Base-by-base conservation (phyloP, 108 stramenopile species). In the Mediolabrus comicus region DNA sequence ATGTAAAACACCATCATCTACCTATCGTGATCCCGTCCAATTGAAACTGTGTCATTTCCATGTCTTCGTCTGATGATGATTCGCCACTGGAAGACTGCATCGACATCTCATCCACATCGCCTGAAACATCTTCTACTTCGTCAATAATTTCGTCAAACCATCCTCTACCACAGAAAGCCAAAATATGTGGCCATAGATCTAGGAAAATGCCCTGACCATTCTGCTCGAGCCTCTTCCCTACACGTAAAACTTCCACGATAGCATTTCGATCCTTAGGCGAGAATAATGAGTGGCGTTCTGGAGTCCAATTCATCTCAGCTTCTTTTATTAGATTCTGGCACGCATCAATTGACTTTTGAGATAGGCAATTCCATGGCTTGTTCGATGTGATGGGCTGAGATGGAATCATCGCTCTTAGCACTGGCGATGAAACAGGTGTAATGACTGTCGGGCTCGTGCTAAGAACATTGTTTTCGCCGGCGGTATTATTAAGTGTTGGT, bases 281-380 rank as follows among this genome's bases (percentile, higher is more conserved):
- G 52, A 95, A 95, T 54, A 95, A 75, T 28, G 80, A 55, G 53
- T 95, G 90, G 19, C 83, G 77, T 10, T 83, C 82, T 12, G 90
- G 90, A 5, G 84, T 79, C 93, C 93, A 95, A 59, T 86, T 83
- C 63, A 78, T 74, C 71, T 90, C 89, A 7, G 86, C 89, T 65
- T 90, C 83, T 39, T 83, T 61, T 58, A 95, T 90, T 31, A 95
- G 62, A 24, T 65, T 67, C 34, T 63, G 65, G 67, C 93, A 95
- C 59, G 86, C 84, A 65, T 95, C 89, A 46, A 95, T 95, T 19
- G 90, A 82, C 55, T 71, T 66, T 62, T 95, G 93, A 22, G 86
- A 84, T 38, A 95, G 62, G 69, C 93, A 95, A 69, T 95, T 95
- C 93, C 93, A 95, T 43, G 93, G 93, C 66, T 95, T 95, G 11